Percentiles rank a stretch among this genome's conserved stretches.
These are phyloP conservation scores for Citrus sp. DNA, from an alignment of 345 rosid species.

Conservation along the genomic window DNA sequence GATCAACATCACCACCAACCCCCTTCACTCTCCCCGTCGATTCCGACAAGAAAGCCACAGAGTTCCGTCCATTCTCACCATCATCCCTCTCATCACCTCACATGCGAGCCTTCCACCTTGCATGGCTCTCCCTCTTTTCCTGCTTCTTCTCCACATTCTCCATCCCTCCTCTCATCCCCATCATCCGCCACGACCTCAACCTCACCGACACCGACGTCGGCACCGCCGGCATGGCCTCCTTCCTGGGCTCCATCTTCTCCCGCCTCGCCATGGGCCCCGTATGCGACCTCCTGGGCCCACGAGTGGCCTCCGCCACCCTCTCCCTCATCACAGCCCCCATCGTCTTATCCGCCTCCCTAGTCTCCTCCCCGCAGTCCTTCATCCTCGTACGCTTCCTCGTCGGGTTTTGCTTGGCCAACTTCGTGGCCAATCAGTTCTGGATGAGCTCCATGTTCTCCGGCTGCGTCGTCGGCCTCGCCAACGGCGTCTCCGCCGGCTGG, in stretches of 20 bases:
- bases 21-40: constrained; percentile 42
- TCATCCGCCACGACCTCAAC: constrained; percentile 57
- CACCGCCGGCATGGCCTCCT: constrained; percentile 67
- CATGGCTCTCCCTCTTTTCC: constrained; percentile 85
- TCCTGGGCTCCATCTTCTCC: constrained; percentile 75
- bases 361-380: constrained; percentile 53
- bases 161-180: constrained; percentile 74
- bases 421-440: constrained; percentile 90
- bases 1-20: not conserved
- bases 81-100: constrained; percentile 54
- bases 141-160: constrained; percentile 91
- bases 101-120: constrained; percentile 74
- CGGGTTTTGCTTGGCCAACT: constrained; percentile 72
- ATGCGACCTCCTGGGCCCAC: constrained; percentile 73
- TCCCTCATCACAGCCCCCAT: constrained; percentile 67
- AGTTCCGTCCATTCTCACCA: constrained; percentile 41
- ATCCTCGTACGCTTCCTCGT: constrained; percentile 59
- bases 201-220: constrained; percentile 51
- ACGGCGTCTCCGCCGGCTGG: constrained; percentile 82
- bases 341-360: constrained; percentile 45
- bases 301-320: constrained; percentile 57
- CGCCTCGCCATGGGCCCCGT: constrained; percentile 85
- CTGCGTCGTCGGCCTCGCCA: constrained; percentile 67
- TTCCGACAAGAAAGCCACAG: constrained; percentile 48
- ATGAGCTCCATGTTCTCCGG: constrained; percentile 86